These are phyloP conservation scores for Sclerotinia nivalis DNA, from an alignment of 2,329 filamentous ascomycete species.

Conservation along the genomic window DNA sequence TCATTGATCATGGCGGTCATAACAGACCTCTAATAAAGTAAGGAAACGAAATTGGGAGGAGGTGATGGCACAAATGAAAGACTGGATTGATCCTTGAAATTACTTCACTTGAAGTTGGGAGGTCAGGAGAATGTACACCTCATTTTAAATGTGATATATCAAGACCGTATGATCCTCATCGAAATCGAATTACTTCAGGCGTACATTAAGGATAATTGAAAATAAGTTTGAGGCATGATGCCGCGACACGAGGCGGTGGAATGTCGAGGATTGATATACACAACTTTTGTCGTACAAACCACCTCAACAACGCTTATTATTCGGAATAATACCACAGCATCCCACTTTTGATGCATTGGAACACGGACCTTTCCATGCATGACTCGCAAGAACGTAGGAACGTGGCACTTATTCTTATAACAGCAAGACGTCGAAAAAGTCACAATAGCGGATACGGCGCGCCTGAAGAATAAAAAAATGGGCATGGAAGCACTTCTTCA, in stretches of 20 bases:
- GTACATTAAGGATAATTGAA: background rate
- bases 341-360: conserved; percentile 23
- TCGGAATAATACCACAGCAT: conserved; percentile 9
- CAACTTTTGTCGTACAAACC: conserved; percentile 8
- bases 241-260: background rate
- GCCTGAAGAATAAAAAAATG: conserved; percentile 21
- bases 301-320: conserved; percentile 8
- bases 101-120: conserved; percentile 21
- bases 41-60: background rate
- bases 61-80: background rate
- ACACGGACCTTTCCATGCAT: conserved; percentile 21
- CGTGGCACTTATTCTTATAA: conserved; percentile 22
- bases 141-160: background rate
- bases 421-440: conserved; percentile 15
- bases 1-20: conserved; percentile 11
- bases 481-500: conserved; percentile 14
- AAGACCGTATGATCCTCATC: background rate
- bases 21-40: conserved; percentile 4
- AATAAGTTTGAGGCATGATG: background rate
- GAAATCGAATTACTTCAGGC: background rate
- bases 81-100: background rate
- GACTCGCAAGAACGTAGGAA: conserved; percentile 21
- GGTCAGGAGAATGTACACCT: conserved; percentile 1
- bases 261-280: conserved; percentile 22
- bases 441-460: conserved; percentile 22